Percentiles rank a stretch among this genome's conserved stretches.
These are phyloP conservation scores for Tuctoria greenei DNA, from an alignment of 176 grass and related monocot genomes.

Conservation along the genomic window DNA sequence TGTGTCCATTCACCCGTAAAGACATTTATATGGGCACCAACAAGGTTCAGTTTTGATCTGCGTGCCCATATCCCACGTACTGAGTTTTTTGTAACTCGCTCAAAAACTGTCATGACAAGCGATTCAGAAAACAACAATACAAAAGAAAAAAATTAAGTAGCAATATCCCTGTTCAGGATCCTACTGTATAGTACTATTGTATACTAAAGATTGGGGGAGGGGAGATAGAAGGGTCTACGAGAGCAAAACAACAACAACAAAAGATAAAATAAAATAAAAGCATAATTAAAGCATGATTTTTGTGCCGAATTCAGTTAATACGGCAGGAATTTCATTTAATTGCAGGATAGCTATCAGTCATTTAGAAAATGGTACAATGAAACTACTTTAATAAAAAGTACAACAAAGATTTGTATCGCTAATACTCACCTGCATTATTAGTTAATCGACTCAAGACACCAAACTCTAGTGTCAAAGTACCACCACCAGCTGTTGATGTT, in stretches of 20 bases:
- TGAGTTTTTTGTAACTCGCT: slow-evolving; percentile 88
- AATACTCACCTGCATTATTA: slow-evolving; percentile 69
- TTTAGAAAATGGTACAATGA: background rate
- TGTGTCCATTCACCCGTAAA: slow-evolving; percentile 99
- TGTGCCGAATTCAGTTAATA: background rate
- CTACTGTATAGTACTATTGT: too few species aligned
- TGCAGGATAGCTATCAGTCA: background rate
- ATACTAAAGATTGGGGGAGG: background rate
- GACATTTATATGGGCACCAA: slow-evolving; percentile 97
- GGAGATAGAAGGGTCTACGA: background rate
- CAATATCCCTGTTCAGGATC: background rate
- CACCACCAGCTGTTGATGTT: slow-evolving; percentile 95
- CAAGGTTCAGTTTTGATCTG: slow-evolving; percentile 87
- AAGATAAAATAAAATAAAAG: background rate
- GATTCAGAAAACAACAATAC: slow-evolving; percentile 19
- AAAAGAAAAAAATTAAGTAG: slow-evolving; percentile 7
- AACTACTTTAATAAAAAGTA: background rate
- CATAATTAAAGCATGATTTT: background rate
- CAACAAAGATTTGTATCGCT: slow-evolving; percentile 7
- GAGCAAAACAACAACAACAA: background rate
- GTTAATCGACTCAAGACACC: slow-evolving; percentile 88
- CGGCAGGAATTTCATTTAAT: background rate
- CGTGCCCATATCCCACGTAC: slow-evolving; percentile 92
- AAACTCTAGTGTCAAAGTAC: slow-evolving; percentile 94
- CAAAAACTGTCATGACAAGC: slow-evolving; percentile 71